Base-by-base conservation (phyloP, 345 rosid species). In the Camelina laxa region DNA sequence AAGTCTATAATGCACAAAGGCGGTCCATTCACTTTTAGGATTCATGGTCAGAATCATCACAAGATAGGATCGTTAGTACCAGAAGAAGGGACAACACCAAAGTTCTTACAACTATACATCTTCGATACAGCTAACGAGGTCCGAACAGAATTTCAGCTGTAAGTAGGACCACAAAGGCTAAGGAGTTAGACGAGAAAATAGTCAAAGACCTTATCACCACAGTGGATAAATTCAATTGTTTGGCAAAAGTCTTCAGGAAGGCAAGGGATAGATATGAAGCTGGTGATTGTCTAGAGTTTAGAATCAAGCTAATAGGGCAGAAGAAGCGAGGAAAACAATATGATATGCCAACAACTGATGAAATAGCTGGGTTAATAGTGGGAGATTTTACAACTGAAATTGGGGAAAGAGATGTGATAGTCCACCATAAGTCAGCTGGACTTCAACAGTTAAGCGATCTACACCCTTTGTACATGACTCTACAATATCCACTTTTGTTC, bases 21-120 rank as follows among this genome's bases (percentile, higher is more conserved):
- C n/a, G n/a, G n/a, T n/a, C n/a, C 53, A 6, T 44, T 22, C 51
- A 63, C 21, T 4, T 41, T 22, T 9, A 21, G 38, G 6, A 63
- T 42, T 1, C 21, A 44, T 42, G 67, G 38, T 42, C 67, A 63
- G 15, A 63, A 41, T 8, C 27, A 20, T 7, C 67, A 63, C 20
- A 22, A 12, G 4, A 42, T 22, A 16, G 53, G 54, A 14, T 42
- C 54, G 1, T 42, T 63, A 1, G 11, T 64, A 15, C 55, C 55
- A 13, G 9, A 22, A 4, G 0, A 15, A 1, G 41, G 55, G 12
- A 15, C 2, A 22, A 6, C 24, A 0, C 55, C 55, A 3, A 63
- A 45, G 3, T 27, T 65, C 16, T 3, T 2, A 9, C 55, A 45
- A 21, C 38, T 65, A 0, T 65, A 65, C 27, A 65, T 65, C 7